Evolutionary conservation across 495 filamentous ascomycete genomes (phyloP).

Genomic region (Penicillium psychrofluorescens): DNA sequence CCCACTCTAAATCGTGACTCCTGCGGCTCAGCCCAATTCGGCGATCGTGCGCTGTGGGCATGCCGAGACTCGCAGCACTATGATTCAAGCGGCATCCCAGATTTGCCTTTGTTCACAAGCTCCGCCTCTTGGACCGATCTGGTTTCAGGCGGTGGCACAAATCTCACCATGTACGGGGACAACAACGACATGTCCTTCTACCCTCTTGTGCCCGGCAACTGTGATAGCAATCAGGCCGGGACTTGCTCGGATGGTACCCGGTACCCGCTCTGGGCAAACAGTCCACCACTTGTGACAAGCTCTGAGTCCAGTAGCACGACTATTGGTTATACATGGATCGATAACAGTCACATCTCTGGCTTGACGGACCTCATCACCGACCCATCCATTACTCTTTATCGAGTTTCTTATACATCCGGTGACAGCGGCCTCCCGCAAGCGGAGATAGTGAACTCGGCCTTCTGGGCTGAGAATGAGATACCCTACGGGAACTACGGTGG

Average conservation of each 20-base stretch:
- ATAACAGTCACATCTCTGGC: conserved; percentile 15
- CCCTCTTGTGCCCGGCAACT: conserved; percentile 11
- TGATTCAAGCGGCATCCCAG: conserved; percentile 8
- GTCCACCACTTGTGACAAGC: conserved; percentile 16
- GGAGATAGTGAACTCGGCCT: conserved; percentile 9
- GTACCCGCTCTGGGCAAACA: conserved; percentile 21
- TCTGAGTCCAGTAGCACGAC: conserved; percentile 6
- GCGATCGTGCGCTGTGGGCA: conserved; percentile 17
- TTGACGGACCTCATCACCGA: conserved; percentile 9
- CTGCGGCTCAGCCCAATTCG: conserved; percentile 18
- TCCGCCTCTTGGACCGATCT: conserved; percentile 18
- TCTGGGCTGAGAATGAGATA: conserved; percentile 18
- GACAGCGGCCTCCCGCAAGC: conserved; percentile 10
- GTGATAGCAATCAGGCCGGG: conserved; percentile 12
- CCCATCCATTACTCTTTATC: conserved; percentile 15
- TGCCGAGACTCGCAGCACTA: conserved; percentile 20
- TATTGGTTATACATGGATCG: conserved; percentile 23
- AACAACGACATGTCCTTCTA: conserved; percentile 17
- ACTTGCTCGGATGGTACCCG: conserved; percentile 16
- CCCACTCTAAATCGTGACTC: conserved; percentile 21
- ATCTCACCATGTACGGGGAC: conserved; percentile 12
- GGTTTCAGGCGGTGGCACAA: not conserved
- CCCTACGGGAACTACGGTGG: conserved; percentile 22
- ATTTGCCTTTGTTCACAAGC: conserved; percentile 12
- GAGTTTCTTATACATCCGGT: conserved; percentile 8